phyloP scores from a whole-genome alignment of 2,329 filamentous ascomycete genomes.

The Pyricularia pennisetigena region DNA sequence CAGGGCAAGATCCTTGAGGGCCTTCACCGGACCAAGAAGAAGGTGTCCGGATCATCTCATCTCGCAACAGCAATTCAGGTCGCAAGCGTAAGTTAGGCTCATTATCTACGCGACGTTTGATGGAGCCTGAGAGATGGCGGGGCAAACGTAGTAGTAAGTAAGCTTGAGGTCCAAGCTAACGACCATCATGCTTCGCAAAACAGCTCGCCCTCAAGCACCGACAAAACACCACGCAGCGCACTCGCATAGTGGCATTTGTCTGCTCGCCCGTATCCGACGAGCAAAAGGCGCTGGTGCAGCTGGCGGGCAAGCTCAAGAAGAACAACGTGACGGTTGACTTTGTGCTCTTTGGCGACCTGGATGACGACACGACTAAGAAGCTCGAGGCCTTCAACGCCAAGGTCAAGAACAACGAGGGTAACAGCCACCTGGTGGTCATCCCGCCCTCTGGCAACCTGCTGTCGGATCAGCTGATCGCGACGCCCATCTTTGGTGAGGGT shows the following conservation, averaged over 20 bases:
- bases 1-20: constrained; percentile 92
- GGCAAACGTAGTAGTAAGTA: not conserved
- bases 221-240: constrained; percentile 93
- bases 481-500: constrained; percentile 80
- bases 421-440: constrained; percentile 78
- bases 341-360: constrained; percentile 86
- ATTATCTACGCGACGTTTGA: not conserved
- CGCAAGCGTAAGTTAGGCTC: constrained; percentile 59
- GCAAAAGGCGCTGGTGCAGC: constrained; percentile 76
- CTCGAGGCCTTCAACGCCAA: constrained; percentile 87
- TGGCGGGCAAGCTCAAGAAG: constrained; percentile 99
- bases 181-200: not conserved
- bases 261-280: constrained; percentile 88
- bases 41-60: constrained; percentile 83
- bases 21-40: constrained; percentile 77
- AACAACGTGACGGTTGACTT: constrained; percentile 90
- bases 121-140: not conserved
- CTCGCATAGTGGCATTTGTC: constrained; percentile 93
- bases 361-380: constrained; percentile 83
- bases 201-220: constrained; percentile 95
- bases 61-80: constrained; percentile 93
- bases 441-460: constrained; percentile 86
- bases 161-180: not conserved
- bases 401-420: constrained; percentile 79
- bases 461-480: constrained; percentile 82